Evolutionary conservation across 805 yeast species (phyloP).

Genomic region (Lachancea nothofagi): DNA sequence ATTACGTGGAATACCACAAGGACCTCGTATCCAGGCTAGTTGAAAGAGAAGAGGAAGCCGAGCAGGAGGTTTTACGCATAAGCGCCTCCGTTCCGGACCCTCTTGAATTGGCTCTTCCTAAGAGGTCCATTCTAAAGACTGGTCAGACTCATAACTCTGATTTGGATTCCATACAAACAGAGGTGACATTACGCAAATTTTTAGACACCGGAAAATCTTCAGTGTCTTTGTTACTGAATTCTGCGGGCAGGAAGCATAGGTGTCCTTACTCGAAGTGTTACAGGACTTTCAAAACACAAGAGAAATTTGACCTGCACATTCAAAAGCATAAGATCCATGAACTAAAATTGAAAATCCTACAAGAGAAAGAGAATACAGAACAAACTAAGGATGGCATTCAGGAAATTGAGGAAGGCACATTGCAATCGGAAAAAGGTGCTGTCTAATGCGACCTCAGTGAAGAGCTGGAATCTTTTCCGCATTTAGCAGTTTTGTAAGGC

Average conservation of each 20-base stretch:
- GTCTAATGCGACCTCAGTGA: not conserved
- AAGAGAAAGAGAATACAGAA: slow-evolving; percentile 8
- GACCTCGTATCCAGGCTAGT: slow-evolving; percentile 8
- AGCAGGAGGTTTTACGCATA: not conserved
- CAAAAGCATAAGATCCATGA: slow-evolving; percentile 33
- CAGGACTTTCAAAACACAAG: slow-evolving; percentile 44
- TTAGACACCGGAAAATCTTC: slow-evolving; percentile 26
- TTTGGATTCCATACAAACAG: slow-evolving; percentile 18
- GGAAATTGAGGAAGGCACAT: not conserved
- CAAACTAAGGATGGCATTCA: not conserved
- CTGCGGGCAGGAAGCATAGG: slow-evolving; percentile 35
- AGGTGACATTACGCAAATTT: slow-evolving; percentile 25
- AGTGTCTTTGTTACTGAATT: slow-evolving; percentile 28
- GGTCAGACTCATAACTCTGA: slow-evolving; percentile 12
- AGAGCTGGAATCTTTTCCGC: no score
- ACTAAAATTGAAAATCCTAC: slow-evolving; percentile 25
- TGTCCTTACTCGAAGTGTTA: slow-evolving; percentile 51
- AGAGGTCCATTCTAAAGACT: slow-evolving; percentile 5
- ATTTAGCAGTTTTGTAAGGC: no score
- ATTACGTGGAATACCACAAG: slow-evolving; percentile 46
- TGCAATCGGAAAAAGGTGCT: no score
- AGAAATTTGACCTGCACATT: slow-evolving; percentile 29
- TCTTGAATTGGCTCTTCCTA: not conserved
- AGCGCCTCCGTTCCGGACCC: no score
- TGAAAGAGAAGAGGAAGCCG: not conserved